Conservation (phyloP, 371 early-diverging fungal genomes). For the Mucor lusitanicus region DNA sequence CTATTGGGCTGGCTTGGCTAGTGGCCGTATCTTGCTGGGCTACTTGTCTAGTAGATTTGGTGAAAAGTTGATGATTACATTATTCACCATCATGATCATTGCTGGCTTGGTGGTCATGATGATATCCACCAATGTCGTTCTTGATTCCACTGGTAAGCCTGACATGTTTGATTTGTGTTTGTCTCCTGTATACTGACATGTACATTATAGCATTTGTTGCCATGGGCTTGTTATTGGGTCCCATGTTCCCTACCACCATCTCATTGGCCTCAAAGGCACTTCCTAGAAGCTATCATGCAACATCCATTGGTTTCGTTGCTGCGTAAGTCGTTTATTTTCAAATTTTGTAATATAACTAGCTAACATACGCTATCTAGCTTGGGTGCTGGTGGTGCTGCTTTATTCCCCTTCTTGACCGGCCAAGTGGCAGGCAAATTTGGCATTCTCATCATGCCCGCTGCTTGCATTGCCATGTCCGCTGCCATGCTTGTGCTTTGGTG, state of each 20-base stretch:
- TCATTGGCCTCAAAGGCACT: constrained; percentile 34
- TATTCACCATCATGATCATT: constrained; percentile 26
- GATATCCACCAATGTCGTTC: constrained; percentile 8
- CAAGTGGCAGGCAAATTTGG: constrained; percentile 33
- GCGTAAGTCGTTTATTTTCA: constrained; percentile 16
- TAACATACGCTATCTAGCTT: constrained; percentile 17
- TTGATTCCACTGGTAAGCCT: constrained; percentile 24
- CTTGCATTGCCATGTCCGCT: constrained; percentile 22
- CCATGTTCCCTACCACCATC: constrained; percentile 41
- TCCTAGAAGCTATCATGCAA: constrained; percentile 35
- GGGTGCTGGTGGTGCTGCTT: constrained; percentile 40
- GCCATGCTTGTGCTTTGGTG: constrained; percentile 32
- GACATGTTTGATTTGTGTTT: not conserved
- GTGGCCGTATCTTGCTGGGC: constrained; percentile 35
- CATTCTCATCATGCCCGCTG: constrained; percentile 30
- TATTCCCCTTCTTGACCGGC: constrained; percentile 39
- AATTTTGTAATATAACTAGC: too few relatives aligned
- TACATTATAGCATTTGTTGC: constrained; percentile 15
- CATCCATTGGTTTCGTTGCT: constrained; percentile 37
- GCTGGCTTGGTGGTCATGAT: constrained; percentile 14
- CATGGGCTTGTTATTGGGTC: constrained; percentile 33
- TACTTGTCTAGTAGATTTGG: constrained; percentile 30
- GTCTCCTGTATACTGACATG: not conserved
- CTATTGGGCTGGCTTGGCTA: constrained; percentile 40
- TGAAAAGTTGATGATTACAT: constrained; percentile 31